phyloP scores from a whole-genome alignment of 306 rosid genomes.

The Acacia melanoxylon region DNA sequence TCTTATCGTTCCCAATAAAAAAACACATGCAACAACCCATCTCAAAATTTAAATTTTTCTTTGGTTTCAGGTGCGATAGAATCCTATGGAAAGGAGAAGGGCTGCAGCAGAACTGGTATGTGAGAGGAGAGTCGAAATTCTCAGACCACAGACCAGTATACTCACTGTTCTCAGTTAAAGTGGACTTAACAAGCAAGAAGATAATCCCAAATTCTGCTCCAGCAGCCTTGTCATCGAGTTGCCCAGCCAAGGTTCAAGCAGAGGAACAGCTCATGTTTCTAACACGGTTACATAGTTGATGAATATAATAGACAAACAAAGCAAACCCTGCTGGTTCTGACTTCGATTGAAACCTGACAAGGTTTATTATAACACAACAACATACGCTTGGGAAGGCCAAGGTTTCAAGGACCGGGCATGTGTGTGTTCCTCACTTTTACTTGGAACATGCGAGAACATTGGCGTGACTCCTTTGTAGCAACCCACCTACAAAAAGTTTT shows the following conservation, averaged over 20 bases:
- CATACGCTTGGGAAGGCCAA: not conserved
- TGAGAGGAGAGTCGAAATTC: conserved; percentile 84
- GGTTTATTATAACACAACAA: not conserved
- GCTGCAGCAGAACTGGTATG: conserved; percentile 69
- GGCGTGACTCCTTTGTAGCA: not conserved
- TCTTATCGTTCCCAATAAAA: not conserved
- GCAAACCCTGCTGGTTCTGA: conserved; percentile 20
- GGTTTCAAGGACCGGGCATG: not conserved
- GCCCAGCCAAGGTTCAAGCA: conserved; percentile 68
- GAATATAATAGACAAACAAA: conserved; percentile 18
- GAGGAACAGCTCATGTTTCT: conserved; percentile 75
- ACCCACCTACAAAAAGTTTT: not conserved
- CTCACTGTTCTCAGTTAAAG: conserved; percentile 60
- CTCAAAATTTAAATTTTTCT: not conserved
- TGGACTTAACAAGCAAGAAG: conserved; percentile 41
- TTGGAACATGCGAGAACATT: not conserved
- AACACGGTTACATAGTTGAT: conserved; percentile 45
- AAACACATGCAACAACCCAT: not conserved
- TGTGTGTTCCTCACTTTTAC: conserved; percentile 16
- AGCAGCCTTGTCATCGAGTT: conserved; percentile 39
- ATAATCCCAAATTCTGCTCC: conserved; percentile 10
- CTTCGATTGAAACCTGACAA: not conserved
- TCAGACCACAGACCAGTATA: conserved; percentile 95
- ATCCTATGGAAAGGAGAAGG: conserved; percentile 93
- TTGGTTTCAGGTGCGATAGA: conserved; percentile 75